These are phyloP conservation scores for carrot (Daucus carota) DNA, from an alignment of 129 eudicot genomes.

Conservation along the genomic window DH1_v3.0 NC_030382.2:22131501-22132000, in stretches of 20 bases:
- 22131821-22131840: neutral
- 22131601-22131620: neutral
- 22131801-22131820: neutral
- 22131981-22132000: too few relatives aligned
- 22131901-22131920: too few relatives aligned
- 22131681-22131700: neutral
- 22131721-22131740: neutral
- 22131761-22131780: neutral
- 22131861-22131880: too few relatives aligned
- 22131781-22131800: neutral
- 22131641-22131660: neutral
- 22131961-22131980: too few relatives aligned
- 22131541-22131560: neutral
- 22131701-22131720: neutral
- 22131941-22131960: too few relatives aligned
- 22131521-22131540: neutral
- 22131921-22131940: too few relatives aligned
- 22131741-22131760: neutral
- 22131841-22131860: neutral
- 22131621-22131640: neutral
- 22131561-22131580: neutral
- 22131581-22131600: neutral
- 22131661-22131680: neutral
- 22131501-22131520: neutral
- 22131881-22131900: too few relatives aligned